phyloP scores from a whole-genome alignment of 345 rosid genomes.

The Rhodamnia argentea region DNA sequence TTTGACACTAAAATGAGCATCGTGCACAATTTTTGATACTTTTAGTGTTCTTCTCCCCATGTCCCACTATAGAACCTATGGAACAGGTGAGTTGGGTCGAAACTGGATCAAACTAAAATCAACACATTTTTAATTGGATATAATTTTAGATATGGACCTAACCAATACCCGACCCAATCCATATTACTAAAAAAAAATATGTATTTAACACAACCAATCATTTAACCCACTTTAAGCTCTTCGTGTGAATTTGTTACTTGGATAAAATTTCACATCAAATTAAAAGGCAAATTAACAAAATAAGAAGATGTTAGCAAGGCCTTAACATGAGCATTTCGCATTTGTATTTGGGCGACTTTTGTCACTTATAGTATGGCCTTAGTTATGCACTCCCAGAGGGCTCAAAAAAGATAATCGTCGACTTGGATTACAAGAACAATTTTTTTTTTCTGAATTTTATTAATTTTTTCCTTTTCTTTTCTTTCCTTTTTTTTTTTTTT shows the following conservation, averaged over 20 bases:
- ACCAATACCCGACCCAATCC: not conserved
- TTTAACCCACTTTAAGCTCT: accelerated
- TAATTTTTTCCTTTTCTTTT: too few species aligned
- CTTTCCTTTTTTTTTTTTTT: not conserved
- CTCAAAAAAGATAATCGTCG: not conserved
- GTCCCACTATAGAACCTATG: not conserved
- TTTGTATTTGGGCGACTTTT: not conserved
- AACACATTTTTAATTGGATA: not conserved
- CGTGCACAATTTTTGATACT: too few species aligned
- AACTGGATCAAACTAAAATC: not conserved
- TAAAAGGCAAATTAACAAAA: not conserved
- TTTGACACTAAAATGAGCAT: too few species aligned
- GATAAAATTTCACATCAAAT: not conserved
- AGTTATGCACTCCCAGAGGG: not conserved
- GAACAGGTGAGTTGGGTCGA: accelerated
- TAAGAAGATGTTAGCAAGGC: not conserved
- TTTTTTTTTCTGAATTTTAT: not conserved
- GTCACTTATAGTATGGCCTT: not conserved
- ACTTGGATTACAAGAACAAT: not conserved
- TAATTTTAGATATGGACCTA: not conserved
- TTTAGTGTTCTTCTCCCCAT: not conserved
- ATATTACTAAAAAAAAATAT: not conserved
- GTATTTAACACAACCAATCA: not conserved
- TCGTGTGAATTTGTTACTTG: not conserved
- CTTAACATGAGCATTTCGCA: not conserved